Evolutionary conservation across 768 basidiomycete species (phyloP), one percentile per base, ranked within the genome.

Genomic region (Phlegmacium glaucopus): DNA sequence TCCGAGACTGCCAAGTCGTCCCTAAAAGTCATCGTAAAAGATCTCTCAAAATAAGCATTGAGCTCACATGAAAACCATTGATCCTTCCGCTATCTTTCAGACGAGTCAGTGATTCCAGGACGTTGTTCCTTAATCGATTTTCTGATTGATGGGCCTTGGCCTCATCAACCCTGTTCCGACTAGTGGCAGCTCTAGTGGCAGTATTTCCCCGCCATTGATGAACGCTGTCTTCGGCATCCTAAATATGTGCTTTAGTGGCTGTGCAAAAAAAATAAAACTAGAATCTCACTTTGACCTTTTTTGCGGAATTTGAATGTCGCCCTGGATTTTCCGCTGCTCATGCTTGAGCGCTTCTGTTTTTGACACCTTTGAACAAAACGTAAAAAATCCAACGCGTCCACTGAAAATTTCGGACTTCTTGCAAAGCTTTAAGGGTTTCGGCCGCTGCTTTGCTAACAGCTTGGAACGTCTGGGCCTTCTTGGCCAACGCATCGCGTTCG

Each of bases 1-100:
- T 8, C 96, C 96, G 3, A 98, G 81, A 61, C 83, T 88, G 29
- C 95, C 94, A 2, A 99, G 78, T 25, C 95, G 92, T 6, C 95
- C 95, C 94, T 96, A 54, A 0, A 26, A 17, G 15, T 26, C 28
- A 55, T 25, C 49, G 17, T 32, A 40, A n/a, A 22, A 9, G 47
- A n/a, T n/a, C n/a, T 6, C 9, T n/a, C 7, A 7, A 25, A 27
- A 28, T n/a, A 11, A 16, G 22, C 22, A 45, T 17, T 22, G 22
- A 5, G 5, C 89, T 56, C 59, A 95, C 95, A 66, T 97, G 89
- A 71, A 97, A 99, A 6, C 94, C 94, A n/a, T 76, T 73, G 47
- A 95, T 82, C 5, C 91, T 83, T 5, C 95, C 96, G 40, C 83
- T 72, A 29, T 83, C 80, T 55, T 82, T 83, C 40, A 94, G 74